Conservation (phyloP, 2,329 filamentous ascomycete species). For the Clonostachys rosea region DNA sequence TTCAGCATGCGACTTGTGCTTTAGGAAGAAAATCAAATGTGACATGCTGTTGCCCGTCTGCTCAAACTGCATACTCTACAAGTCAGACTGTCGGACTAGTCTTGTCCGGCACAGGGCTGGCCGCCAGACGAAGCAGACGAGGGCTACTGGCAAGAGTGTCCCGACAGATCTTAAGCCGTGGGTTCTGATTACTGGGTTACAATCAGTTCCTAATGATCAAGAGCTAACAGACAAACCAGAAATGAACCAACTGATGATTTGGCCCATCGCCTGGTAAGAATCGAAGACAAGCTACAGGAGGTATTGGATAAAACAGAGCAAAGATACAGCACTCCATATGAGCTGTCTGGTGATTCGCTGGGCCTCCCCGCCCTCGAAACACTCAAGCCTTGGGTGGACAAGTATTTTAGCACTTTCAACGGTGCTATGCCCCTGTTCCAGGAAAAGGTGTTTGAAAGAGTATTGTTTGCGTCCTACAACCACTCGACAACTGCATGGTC, state of each 20-base stretch:
- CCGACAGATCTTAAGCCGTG: no score
- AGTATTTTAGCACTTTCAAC: conserved; percentile 30
- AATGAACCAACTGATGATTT: no score
- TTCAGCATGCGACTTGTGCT: conserved; percentile 37
- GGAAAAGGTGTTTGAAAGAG: conserved; percentile 24
- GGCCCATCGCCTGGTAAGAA: no score
- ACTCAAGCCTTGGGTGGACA: conserved; percentile 23
- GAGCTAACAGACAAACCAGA: no score
- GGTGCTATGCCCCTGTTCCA: conserved; percentile 28
- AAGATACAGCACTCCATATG: no score
- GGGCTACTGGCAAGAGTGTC: conserved; percentile 4
- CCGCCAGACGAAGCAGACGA: conserved; percentile 11
- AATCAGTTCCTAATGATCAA: no score
- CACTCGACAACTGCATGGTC: conserved; percentile 21
- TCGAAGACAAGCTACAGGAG: no score
- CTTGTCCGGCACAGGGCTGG: conserved; percentile 16
- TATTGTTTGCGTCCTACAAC: conserved; percentile 26
- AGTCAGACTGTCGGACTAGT: conserved; percentile 24
- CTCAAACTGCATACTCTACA: conserved; percentile 36
- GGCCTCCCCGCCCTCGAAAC: no score
- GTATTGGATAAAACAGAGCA: no score
- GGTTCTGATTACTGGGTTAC: no score
- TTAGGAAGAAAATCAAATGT: conserved; percentile 40
- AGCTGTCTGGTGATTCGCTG: no score
- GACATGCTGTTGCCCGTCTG: conserved; percentile 36